These are phyloP conservation scores for Rhizophora mangle DNA, from an alignment of 345 rosid species.

Conservation along the genomic window DNA sequence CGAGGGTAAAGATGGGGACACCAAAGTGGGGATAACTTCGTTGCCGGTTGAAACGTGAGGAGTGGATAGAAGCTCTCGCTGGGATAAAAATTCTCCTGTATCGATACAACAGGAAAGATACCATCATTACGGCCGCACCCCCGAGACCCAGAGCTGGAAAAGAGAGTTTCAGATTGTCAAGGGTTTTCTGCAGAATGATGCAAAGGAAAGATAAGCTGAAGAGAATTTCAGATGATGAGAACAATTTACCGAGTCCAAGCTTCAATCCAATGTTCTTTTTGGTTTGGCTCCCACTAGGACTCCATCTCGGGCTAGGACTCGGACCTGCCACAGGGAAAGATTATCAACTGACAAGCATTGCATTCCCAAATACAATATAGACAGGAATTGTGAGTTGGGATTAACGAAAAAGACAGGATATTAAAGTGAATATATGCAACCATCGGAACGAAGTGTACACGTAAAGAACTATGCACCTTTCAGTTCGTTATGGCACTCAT, in stretches of 20 bases:
- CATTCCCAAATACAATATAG: too few relatives aligned
- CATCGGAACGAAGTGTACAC: too few relatives aligned
- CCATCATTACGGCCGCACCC: conserved; percentile 20
- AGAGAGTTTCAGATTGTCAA: background rate
- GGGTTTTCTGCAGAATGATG: background rate
- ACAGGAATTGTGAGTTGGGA: too few relatives aligned
- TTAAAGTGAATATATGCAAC: too few relatives aligned
- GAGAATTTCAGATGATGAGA: background rate
- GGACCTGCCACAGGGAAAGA: too few relatives aligned
- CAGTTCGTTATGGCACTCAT: too few relatives aligned
- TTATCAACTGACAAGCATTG: too few relatives aligned
- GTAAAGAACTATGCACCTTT: too few relatives aligned
- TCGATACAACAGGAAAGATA: conserved; percentile 11
- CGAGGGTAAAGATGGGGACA: conserved; percentile 13
- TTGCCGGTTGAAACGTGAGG: conserved; percentile 38
- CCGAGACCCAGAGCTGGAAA: conserved; percentile 41
- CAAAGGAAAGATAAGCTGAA: background rate
- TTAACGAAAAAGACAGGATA: too few relatives aligned
- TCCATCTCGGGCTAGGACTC: too few relatives aligned
- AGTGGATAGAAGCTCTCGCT: conserved; percentile 21
- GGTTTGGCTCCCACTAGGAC: too few relatives aligned
- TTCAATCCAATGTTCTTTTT: too few relatives aligned
- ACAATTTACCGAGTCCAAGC: conserved; percentile 26
- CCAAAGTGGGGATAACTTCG: conserved; percentile 7
- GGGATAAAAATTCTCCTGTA: conserved; percentile 22